Evolutionary conservation across 352 stramenopile genomes (phyloP).

Genomic region (Achlya hypogyna): DNA sequence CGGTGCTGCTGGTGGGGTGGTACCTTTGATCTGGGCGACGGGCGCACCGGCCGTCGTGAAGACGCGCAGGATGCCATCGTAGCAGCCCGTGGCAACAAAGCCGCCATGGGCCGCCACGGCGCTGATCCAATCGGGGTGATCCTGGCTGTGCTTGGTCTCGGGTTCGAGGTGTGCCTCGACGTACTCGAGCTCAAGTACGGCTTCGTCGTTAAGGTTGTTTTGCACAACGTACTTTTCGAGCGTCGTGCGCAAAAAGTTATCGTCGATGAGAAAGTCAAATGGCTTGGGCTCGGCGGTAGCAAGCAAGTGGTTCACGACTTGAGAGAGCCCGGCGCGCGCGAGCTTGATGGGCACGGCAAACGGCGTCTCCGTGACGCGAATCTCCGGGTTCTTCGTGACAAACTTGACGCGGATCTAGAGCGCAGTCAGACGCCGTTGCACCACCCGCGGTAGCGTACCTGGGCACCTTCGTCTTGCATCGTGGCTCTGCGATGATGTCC

Average conservation of each 20-base stretch:
- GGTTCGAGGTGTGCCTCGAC: constrained; percentile 72
- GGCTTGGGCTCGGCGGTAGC: constrained; percentile 43
- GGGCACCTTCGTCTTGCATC: not conserved
- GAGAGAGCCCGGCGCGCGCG: constrained; percentile 69
- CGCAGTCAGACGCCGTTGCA: no score
- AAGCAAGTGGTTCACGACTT: constrained; percentile 86
- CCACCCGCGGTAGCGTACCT: no score
- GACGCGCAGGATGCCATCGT: constrained; percentile 76
- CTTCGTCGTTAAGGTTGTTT: constrained; percentile 62
- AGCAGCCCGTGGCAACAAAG: constrained; percentile 69
- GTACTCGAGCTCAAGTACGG: constrained; percentile 83
- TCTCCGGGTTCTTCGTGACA: constrained; percentile 78
- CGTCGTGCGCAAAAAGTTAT: constrained; percentile 60
- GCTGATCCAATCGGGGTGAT: constrained; percentile 84
- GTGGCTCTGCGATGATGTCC: no score
- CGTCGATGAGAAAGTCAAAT: constrained; percentile 84
- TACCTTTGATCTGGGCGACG: constrained; percentile 44
- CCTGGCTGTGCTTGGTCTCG: constrained; percentile 45
- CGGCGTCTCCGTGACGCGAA: constrained; percentile 83
- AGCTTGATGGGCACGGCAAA: constrained; percentile 79
- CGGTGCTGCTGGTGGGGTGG: not conserved
- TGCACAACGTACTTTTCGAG: constrained; percentile 67
- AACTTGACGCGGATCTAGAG: constrained; percentile 83
- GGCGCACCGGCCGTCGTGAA: constrained; percentile 48
- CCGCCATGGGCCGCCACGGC: constrained; percentile 36